Base-by-base conservation (phyloP, 768 basidiomycete species). In the Hortiboletus campestris region DNA sequence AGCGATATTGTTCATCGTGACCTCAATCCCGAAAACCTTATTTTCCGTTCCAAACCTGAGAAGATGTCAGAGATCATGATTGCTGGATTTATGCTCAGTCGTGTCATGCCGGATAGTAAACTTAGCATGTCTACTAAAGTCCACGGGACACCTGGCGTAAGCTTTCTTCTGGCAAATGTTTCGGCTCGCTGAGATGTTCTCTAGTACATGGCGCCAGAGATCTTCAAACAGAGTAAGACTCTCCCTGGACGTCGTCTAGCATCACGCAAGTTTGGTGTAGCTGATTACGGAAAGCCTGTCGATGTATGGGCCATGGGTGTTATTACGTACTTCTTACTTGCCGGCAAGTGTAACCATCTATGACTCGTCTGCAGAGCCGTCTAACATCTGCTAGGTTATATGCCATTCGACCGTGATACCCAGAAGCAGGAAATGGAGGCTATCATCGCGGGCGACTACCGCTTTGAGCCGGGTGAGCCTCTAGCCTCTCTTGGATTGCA, bases 301-400 rank as follows among this genome's bases (percentile, higher is more conserved):
- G 96, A 96, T 65, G 75, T 96, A 52, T 95, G 94, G 95, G 94
- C 96, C 1, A 95, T 98, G 84, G 96, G 96, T 38, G 96, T 99
- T 46, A 95, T 99, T 72, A 91, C 96, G 13, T 98, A 98, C 75
- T 97, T 97, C 86, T 77, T 98, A 4, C 86, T 98, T 28, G 86
- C 86, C 49, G 86, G 84, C 69, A 58, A 19, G 66, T 54, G 40
- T 28, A 94, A 10, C n/a, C 35, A 25, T 22, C 35, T 12, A 3
- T 6, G 16, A 9, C 39, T 25, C 25, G 39, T 49, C 39, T 28
- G 42, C 39, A n/a, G 25, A 44, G 19, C 20, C 20, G 28, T 35
- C 46, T 56, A 16, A 58, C 13, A 16, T 46, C 11, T 16, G 29
- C 74, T 76, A 65, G 89, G 91, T 3, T 95, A 98, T 76, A 99